Conservation (phyloP, 2,329 filamentous ascomycete species). For the Monosporascus sp. region DNA sequence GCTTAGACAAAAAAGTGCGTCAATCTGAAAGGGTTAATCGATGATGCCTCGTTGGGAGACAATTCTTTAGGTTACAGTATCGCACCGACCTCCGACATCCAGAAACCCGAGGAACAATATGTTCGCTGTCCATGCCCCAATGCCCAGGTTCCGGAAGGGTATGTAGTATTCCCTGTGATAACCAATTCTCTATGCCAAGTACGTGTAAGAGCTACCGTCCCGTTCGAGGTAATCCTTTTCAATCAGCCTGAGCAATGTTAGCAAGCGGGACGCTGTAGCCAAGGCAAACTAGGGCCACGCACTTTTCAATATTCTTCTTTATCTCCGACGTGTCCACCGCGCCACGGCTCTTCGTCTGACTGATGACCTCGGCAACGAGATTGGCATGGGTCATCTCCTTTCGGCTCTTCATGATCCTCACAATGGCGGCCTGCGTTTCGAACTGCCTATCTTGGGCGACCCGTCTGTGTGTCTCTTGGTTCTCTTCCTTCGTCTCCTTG, state of each 20-base stretch:
- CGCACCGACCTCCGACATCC: too few species aligned
- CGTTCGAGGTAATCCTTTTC: conserved; percentile 92
- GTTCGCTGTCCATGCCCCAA: too few species aligned
- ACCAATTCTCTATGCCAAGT: conserved; percentile 51
- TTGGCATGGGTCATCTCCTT: conserved; percentile 85
- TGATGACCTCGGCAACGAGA: conserved; percentile 87
- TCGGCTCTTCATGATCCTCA: conserved; percentile 92
- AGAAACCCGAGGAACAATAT: too few species aligned
- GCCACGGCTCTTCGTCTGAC: conserved; percentile 79
- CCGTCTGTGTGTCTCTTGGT: conserved; percentile 86
- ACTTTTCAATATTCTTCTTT: conserved; percentile 96
- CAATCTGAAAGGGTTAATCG: too few species aligned
- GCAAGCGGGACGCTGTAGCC: conserved; percentile 6
- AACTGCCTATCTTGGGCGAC: conserved; percentile 87
- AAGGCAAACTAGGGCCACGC: conserved; percentile 29
- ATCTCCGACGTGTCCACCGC: conserved; percentile 82
- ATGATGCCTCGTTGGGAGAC: too few species aligned
- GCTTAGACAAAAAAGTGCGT: too few species aligned
- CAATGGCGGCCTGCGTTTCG: conserved; percentile 95
- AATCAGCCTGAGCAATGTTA: conserved; percentile 59
- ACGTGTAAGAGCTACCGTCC: conserved; percentile 65
- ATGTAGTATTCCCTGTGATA: not conserved
- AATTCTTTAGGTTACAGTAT: too few species aligned
- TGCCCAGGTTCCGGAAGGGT: too few species aligned
- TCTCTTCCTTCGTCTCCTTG: conserved; percentile 92